Evolutionary conservation across 805 yeast genomes (phyloP), one percentile per base, ranked within the genome.

Genomic region (Yamadazyma phyllophila): DNA sequence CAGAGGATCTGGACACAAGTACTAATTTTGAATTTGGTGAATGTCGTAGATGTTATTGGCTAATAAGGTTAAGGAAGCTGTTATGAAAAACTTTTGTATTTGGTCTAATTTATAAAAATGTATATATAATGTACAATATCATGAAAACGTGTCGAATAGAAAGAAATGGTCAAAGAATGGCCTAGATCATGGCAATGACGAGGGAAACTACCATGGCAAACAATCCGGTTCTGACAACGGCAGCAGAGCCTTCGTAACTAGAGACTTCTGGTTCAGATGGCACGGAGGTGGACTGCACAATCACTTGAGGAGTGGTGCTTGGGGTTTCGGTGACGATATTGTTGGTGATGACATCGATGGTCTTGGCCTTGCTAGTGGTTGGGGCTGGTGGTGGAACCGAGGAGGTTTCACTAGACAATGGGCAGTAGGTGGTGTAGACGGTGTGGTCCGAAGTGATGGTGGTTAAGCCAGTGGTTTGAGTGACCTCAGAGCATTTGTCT

Each of bases 311-410:
- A 7, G 54, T 34, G 24, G 62, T 55, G 5, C 26, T 35, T 44
- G 51, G 51, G 13, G 67, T 52, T 47, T 69, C 62, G 15, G 76
- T 71, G 11, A 62, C 51, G 37, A 71, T 70, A 55, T 68, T 67
- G 53, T 67, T 58, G 24, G 75, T 66, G 43, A 71, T 71, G n/a
- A 71, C 77, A 49, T 71, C 62, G 36, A 70, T 56, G 40, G 51
- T 46, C 36, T 44, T 44, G 14, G 31, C 33, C 27, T 30, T 31
- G 8, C 39, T 26, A 6, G 45, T 10, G 36, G 54, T 39, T 29
- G 4, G 8, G n/a, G 44, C 10, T n/a, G 58, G 24, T 20, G 36
- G 44, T 47, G 60, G 43, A 36, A 53, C 26, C 31, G 31, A 26
- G 3, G 34, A 17, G 12, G 47, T 40, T 13, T 33, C 41, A 26